Evolutionary conservation across 352 stramenopile species (phyloP).

Genomic region (Globisporangium acanthophoron): DNA sequence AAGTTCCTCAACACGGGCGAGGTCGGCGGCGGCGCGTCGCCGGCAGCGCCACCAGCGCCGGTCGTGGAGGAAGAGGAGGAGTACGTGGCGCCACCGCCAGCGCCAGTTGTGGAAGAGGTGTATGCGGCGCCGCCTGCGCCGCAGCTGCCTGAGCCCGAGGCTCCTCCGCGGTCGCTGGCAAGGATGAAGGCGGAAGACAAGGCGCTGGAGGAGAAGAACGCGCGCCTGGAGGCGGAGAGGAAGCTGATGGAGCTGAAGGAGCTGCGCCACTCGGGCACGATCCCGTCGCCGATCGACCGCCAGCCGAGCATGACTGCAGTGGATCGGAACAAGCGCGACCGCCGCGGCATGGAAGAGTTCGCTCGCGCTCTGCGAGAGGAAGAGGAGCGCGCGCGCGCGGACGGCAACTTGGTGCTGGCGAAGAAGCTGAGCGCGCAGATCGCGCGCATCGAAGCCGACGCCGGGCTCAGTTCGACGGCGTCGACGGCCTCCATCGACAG

Average conservation of each 20-base stretch:
- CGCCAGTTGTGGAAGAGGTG: slow-evolving; percentile 8
- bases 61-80: neutral
- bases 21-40: neutral
- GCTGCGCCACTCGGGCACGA: slow-evolving; percentile 57
- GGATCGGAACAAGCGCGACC: slow-evolving; percentile 65
- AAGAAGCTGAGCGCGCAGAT: slow-evolving; percentile 80
- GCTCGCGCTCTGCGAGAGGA: slow-evolving; percentile 72
- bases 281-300: slow-evolving; percentile 43
- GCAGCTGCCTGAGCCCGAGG: slow-evolving; percentile 22
- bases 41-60: slow-evolving; percentile 1
- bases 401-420: slow-evolving; percentile 66
- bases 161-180: slow-evolving; percentile 22
- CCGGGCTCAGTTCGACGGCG: slow-evolving; percentile 13
- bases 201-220: slow-evolving; percentile 69
- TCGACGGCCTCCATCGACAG: slow-evolving; percentile 23
- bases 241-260: slow-evolving; percentile 83
- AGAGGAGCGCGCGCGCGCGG: slow-evolving; percentile 71
- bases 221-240: slow-evolving; percentile 69
- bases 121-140: slow-evolving; percentile 1
- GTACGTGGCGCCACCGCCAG: slow-evolving; percentile 4
- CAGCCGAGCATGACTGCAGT: slow-evolving; percentile 39
- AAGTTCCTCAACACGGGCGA: slow-evolving; percentile 65
- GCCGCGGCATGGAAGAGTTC: slow-evolving; percentile 71
- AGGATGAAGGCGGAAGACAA: slow-evolving; percentile 41
- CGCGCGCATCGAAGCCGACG: slow-evolving; percentile 60